Evolutionary conservation across 306 rosid species (phyloP).

Genomic region (Astragalus glycyphyllos): DNA sequence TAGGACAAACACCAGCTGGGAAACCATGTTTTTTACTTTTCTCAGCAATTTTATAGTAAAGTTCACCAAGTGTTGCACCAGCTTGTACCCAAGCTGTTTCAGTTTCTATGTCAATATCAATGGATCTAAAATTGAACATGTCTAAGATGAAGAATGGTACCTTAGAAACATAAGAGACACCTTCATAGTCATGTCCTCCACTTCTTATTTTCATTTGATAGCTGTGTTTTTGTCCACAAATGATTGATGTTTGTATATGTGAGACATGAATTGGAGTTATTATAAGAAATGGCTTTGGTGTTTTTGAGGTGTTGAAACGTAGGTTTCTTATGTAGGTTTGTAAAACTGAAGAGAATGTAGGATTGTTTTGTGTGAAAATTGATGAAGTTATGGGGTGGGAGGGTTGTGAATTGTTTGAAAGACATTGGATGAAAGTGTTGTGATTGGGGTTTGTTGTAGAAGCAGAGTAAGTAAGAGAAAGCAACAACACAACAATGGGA

Average conservation of each 20-base stretch:
- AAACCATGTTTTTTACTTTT: conserved; percentile 54
- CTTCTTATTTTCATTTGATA: conserved; percentile 61
- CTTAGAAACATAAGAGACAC: conserved; percentile 52
- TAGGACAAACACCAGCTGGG: conserved; percentile 66
- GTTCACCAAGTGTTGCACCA: conserved; percentile 65
- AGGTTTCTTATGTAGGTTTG: conserved; percentile 65
- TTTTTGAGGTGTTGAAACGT: conserved; percentile 62
- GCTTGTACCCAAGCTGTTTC: conserved; percentile 56
- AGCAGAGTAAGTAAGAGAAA: not conserved
- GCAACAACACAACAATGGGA: conserved; percentile 17
- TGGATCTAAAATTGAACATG: conserved; percentile 63
- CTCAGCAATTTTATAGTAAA: conserved; percentile 53
- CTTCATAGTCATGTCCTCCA: conserved; percentile 71
- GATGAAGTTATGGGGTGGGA: conserved; percentile 51
- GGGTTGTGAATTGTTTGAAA: conserved; percentile 39
- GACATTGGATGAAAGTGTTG: conserved; percentile 49
- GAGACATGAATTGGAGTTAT: conserved; percentile 55
- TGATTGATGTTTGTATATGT: conserved; percentile 52
- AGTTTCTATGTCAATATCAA: conserved; percentile 39
- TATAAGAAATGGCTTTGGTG: conserved; percentile 57
- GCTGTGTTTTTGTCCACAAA: conserved; percentile 51
- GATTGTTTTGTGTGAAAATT: conserved; percentile 46
- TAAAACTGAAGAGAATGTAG: conserved; percentile 54
- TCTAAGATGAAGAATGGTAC: conserved; percentile 59
- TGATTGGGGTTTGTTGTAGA: conserved; percentile 30